phyloP scores from a whole-genome alignment of 352 stramenopile species.

The Globisporangium rhizosaccharum region DNA sequence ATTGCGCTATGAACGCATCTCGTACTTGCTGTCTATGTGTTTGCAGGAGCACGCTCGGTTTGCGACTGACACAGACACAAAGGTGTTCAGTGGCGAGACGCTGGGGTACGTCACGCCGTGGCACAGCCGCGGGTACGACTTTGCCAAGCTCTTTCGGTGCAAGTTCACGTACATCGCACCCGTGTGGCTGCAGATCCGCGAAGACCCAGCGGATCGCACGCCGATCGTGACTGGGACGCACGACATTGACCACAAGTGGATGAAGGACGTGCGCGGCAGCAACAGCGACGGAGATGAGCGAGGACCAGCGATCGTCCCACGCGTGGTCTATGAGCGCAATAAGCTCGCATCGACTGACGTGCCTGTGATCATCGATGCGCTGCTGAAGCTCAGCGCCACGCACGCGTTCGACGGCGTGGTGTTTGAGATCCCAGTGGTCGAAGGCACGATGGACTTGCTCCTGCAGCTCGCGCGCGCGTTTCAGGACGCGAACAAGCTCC shows the following conservation, averaged over 20 bases:
- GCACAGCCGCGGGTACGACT: constrained; percentile 76
- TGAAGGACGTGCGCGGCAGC: constrained; percentile 36
- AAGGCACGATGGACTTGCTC: constrained; percentile 58
- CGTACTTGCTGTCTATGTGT: neutral
- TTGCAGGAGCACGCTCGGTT: constrained; percentile 30
- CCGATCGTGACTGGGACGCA: constrained; percentile 65
- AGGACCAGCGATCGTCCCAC: constrained; percentile 53
- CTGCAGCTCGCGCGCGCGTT: constrained; percentile 49
- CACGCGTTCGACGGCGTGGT: constrained; percentile 67
- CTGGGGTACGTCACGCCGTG: constrained; percentile 80
- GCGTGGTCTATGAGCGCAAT: constrained; percentile 79
- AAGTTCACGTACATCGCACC: constrained; percentile 79
- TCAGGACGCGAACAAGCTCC: constrained; percentile 34
- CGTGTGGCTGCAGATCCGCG: constrained; percentile 77
- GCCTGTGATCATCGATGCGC: constrained; percentile 40
- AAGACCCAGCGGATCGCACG: constrained; percentile 30
- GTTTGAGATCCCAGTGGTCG: constrained; percentile 69
- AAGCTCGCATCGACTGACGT: constrained; percentile 42
- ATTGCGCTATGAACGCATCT: neutral
- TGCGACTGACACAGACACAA: constrained; percentile 3
- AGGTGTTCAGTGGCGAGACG: constrained; percentile 47
- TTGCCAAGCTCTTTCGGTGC: constrained; percentile 54
- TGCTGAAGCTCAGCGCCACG: constrained; percentile 33
- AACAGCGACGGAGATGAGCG: constrained; percentile 9
- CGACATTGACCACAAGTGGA: constrained; percentile 63